These are phyloP conservation scores for Acorus calamus DNA, from an alignment of 106 monocot species.

Conservation along the genomic window DNA sequence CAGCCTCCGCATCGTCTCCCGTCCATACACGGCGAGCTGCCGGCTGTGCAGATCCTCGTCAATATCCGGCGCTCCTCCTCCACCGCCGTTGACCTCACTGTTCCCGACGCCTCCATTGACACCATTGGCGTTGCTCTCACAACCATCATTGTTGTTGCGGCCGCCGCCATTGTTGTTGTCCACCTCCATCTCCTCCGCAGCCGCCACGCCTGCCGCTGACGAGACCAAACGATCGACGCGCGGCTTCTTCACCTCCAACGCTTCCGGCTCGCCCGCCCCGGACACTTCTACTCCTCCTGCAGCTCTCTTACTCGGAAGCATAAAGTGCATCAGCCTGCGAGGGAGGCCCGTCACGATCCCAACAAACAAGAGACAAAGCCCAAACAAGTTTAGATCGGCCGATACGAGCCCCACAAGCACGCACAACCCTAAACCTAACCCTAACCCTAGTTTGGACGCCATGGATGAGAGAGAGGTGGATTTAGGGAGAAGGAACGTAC, in stretches of 20 bases:
- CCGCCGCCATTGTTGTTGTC: constrained; percentile 17
- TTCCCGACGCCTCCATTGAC: constrained; percentile 6
- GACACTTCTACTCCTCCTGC: constrained; percentile 14
- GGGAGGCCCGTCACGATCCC: constrained; percentile 24
- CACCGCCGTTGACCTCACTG: constrained; percentile 20
- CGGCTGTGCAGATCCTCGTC: constrained; percentile 83
- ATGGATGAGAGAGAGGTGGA: not conserved
- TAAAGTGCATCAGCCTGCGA: constrained; percentile 40
- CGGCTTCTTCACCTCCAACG: constrained; percentile 24
- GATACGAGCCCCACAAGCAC: not conserved
- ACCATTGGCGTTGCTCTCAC: not conserved
- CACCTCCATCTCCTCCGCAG: constrained; percentile 1
- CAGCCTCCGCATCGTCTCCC: constrained; percentile 58
- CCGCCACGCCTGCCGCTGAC: constrained; percentile 12
- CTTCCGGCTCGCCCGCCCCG: constrained; percentile 10
- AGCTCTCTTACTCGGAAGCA: constrained; percentile 59
- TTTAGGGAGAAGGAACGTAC: not conserved
- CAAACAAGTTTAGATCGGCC: not conserved
- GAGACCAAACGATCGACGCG: constrained; percentile 19
- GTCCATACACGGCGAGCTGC: constrained; percentile 80
- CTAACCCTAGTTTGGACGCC: not conserved
- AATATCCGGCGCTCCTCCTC: constrained; percentile 32
- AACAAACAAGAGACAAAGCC: constrained; percentile 9
- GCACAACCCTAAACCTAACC: not conserved
- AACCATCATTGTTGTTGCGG: not conserved